Conservation (phyloP, 2,329 filamentous ascomycete genomes). For the Fusarium sp. region DNA sequence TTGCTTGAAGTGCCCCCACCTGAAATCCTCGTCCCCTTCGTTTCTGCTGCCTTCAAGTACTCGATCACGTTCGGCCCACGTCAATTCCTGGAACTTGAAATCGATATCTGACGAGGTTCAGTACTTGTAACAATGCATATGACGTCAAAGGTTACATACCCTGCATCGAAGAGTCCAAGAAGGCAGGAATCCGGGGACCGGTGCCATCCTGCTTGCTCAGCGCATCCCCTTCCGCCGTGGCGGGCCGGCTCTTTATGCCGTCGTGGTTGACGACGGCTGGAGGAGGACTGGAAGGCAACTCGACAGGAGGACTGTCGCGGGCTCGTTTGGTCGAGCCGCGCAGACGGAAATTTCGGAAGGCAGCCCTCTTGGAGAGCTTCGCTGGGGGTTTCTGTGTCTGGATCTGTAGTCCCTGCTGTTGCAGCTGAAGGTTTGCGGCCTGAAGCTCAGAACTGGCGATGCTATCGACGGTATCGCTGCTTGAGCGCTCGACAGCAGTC, state of each 20-base stretch:
- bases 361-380: slow-evolving; percentile 48
- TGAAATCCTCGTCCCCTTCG: slow-evolving; percentile 45
- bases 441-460: slow-evolving; percentile 41
- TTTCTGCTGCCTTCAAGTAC: slow-evolving; percentile 53
- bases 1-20: slow-evolving; percentile 51
- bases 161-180: slow-evolving; percentile 50
- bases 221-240: slow-evolving; percentile 30
- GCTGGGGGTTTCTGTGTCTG: slow-evolving; percentile 28
- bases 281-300: slow-evolving; percentile 43
- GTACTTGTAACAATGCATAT: not conserved
- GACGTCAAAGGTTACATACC: slow-evolving; percentile 43
- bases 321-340: slow-evolving; percentile 60
- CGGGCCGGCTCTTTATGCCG: slow-evolving; percentile 43
- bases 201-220: slow-evolving; percentile 23
- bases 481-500: slow-evolving; percentile 51
- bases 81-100: slow-evolving; percentile 63
- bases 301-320: slow-evolving; percentile 53
- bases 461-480: slow-evolving; percentile 43
- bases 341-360: slow-evolving; percentile 59
- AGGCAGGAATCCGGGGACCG: slow-evolving; percentile 49
- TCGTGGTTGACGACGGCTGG: slow-evolving; percentile 52
- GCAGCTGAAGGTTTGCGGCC: slow-evolving; percentile 33
- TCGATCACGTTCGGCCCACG: slow-evolving; percentile 64
- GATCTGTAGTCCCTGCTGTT: slow-evolving; percentile 24
- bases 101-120: slow-evolving; percentile 55